Conservation (phyloP, 495 filamentous ascomycete genomes). For the Podospora comata region DNA sequence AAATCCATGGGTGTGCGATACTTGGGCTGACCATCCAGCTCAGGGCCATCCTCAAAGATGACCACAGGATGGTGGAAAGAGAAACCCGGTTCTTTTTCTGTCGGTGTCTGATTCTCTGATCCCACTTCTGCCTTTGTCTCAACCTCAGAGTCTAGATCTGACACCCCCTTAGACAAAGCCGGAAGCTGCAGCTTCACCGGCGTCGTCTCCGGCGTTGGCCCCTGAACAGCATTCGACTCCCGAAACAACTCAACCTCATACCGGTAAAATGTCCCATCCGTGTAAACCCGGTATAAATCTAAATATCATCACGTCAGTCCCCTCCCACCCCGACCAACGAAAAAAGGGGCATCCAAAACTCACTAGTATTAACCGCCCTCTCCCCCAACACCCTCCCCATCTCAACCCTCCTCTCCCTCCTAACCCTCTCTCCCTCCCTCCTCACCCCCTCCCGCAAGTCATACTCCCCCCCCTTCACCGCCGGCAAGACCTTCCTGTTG, state of each 20-base stretch:
- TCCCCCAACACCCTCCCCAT: background rate
- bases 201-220: background rate
- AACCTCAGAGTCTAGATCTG: no score
- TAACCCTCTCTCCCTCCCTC: slow-evolving; percentile 2
- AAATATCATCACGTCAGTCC: background rate
- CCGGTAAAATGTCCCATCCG: background rate
- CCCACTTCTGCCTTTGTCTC: no score
- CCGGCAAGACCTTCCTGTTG: slow-evolving; percentile 3
- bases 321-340: background rate
- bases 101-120: no score
- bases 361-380: slow-evolving; percentile 11
- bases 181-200: background rate
- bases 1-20: no score
- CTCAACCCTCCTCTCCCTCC: background rate
- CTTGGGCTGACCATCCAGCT: no score
- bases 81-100: no score
- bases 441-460: background rate
- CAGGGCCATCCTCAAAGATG: no score
- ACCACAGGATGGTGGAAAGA: no score
- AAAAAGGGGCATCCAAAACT: background rate
- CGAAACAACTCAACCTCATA: slow-evolving; percentile 6
- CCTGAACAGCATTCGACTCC: background rate
- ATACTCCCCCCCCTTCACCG: background rate
- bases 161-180: background rate
- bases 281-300: slow-evolving; percentile 6